Base-by-base conservation (phyloP, 441 rosid species). In the Manihot esculenta region DNA sequence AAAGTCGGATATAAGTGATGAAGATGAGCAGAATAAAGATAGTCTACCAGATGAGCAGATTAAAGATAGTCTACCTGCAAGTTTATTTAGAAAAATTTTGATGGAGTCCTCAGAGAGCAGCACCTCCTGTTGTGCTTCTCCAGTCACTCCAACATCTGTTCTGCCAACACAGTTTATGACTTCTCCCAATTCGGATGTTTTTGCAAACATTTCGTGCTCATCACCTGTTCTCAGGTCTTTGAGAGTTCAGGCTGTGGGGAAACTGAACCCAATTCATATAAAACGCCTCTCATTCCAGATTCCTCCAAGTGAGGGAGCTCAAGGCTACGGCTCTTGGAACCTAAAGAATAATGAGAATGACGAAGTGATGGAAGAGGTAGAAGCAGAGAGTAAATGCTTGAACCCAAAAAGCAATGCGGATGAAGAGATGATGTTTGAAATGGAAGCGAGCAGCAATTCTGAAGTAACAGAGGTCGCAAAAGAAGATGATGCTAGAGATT, bases 61-160 rank as follows among this genome's bases (percentile, higher is more conserved):
- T 6, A 53, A 70, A 62, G 82, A 78, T 24, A 62, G 67, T 62
- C 44, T 72, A n/a, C 56, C 20, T 62, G 26, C 61, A 44, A 71
- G 67, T 48, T 62, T 76, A 30, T 81, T 80, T 18, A 72, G 74
- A 23, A 85, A 78, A 62, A 62, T 84, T 35, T 66, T 86, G 33
- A 64, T 70, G 20, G 87, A 79, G 23, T 74, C 84, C 11, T 78
- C 85, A 26, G 91, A 85, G 41, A 76, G 64, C 64, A 77, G 68
- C 69, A 65, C 62, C 74, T 77, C 91, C 1, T 69, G 71, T 64
- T 81, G 85, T 61, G 77, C 75, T 66, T 90, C 97, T 70, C 97
- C 97, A 3, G 76, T 55, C 13, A 92, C 94, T 1, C 99, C 99
- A 33, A 90, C 82, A 44, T 92, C 98, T 0, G 98, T 94, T 38